phyloP scores from a whole-genome alignment of 2,329 filamentous ascomycete species.

The Pseudogymnoascus sp. region DNA sequence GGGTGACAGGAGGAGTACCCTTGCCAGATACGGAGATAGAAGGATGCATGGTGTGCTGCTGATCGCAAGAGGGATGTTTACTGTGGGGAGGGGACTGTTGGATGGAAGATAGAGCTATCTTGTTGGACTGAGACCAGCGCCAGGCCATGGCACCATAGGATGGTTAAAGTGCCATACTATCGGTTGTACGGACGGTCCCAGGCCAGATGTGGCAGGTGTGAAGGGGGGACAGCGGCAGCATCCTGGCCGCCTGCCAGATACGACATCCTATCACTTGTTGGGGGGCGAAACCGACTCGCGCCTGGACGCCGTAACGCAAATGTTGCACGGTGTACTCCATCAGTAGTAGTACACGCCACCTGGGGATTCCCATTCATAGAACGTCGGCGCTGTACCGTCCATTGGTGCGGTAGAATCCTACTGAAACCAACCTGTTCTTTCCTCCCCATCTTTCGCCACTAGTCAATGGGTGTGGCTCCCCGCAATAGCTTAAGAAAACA shows the following conservation, averaged over 20 bases:
- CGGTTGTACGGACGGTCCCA: background rate
- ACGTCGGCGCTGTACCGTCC: background rate
- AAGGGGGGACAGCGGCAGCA: background rate
- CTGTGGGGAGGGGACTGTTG: background rate
- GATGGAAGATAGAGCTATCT: background rate
- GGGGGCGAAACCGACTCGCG: background rate
- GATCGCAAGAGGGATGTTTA: background rate
- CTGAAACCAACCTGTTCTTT: background rate
- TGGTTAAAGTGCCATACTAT: constrained; percentile 1
- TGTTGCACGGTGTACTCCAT: background rate
- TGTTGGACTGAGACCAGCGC: background rate
- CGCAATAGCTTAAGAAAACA: constrained; percentile 2
- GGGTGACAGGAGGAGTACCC: background rate
- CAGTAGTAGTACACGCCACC: background rate
- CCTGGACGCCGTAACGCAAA: background rate
- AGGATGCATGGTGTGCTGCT: background rate
- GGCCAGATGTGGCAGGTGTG: background rate
- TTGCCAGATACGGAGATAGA: constrained; percentile 1
- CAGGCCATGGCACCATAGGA: background rate
- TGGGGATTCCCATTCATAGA: background rate
- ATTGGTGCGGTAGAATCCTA: background rate
- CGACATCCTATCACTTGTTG: background rate
- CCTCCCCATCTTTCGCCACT: background rate
- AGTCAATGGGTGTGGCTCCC: background rate
- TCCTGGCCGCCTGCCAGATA: constrained; percentile 1